These are phyloP conservation scores for Botrytis fragariae DNA, from an alignment of 2,329 filamentous ascomycete species.

Conservation along the genomic window DNA sequence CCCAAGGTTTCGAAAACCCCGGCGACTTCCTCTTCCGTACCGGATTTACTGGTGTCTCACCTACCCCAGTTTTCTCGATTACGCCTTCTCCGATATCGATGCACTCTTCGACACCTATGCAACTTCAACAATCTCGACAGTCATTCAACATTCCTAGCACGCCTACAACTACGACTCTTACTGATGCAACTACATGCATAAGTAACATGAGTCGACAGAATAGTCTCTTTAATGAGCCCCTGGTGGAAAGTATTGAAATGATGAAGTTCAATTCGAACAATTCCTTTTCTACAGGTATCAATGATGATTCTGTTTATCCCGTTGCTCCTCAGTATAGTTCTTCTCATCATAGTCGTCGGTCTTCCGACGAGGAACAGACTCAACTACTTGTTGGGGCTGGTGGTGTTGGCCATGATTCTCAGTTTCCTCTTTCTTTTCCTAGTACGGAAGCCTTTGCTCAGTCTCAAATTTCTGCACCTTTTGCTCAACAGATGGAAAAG, in stretches of 20 bases:
- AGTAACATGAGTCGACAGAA: constrained; percentile 39
- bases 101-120: constrained; percentile 14
- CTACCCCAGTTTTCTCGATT: constrained; percentile 28
- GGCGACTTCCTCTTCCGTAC: constrained; percentile 32
- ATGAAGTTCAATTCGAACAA: constrained; percentile 37
- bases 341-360: constrained; percentile 33
- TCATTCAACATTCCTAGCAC: constrained; percentile 35
- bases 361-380: constrained; percentile 38
- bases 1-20: constrained; percentile 31
- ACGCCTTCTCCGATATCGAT: constrained; percentile 22
- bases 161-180: constrained; percentile 36
- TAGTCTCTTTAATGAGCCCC: constrained; percentile 36
- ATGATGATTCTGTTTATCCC: constrained; percentile 35
- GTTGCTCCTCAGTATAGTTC: constrained; percentile 32
- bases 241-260: constrained; percentile 38
- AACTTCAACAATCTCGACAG: constrained; percentile 25
- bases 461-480: constrained; percentile 31
- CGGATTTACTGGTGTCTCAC: constrained; percentile 15
- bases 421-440: constrained; percentile 35
- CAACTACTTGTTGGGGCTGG: constrained; percentile 37
- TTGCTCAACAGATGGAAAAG: constrained; percentile 38
- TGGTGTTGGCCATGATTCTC: constrained; percentile 37
- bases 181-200: constrained; percentile 36
- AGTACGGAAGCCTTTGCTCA: constrained; percentile 26
- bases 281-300: constrained; percentile 34